Evolutionary conservation across 2,329 filamentous ascomycete genomes (phyloP).

Genomic region (Apiospora malaysiana): DNA sequence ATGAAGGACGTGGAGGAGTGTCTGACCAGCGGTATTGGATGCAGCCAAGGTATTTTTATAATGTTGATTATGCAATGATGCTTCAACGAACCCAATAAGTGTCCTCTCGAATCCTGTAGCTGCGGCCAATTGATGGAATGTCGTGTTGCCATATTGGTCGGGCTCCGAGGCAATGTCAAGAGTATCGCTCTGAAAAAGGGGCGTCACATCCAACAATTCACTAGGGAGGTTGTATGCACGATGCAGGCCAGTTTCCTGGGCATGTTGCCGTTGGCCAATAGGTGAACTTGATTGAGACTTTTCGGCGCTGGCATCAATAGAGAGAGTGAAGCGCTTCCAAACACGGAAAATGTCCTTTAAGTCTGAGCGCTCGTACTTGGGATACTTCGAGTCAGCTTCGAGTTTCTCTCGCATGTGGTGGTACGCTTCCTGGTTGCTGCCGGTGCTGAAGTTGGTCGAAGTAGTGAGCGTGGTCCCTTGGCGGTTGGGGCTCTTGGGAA

Average conservation of each 20-base stretch:
- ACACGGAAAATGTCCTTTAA: conserved; percentile 38
- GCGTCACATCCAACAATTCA: conserved; percentile 49
- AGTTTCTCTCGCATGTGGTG: conserved; percentile 21
- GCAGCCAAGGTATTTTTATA: conserved; percentile 35
- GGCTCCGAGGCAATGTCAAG: not conserved
- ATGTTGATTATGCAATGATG: conserved; percentile 27
- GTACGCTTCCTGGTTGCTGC: conserved; percentile 40
- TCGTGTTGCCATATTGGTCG: conserved; percentile 53
- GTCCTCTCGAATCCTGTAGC: conserved; percentile 25
- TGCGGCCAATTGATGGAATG: conserved; percentile 50
- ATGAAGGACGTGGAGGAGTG: conserved; percentile 42
- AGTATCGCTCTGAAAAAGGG: not conserved
- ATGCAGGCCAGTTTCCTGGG: not conserved
- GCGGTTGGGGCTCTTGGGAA: conserved; percentile 35
- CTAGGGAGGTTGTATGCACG: conserved; percentile 50
- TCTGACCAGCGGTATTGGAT: conserved; percentile 37
- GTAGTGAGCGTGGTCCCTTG: conserved; percentile 44
- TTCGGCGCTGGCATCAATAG: conserved; percentile 31
- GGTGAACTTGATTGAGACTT: conserved; percentile 26
- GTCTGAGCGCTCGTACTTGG: conserved; percentile 32
- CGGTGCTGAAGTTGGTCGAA: conserved; percentile 46
- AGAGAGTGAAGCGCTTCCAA: conserved; percentile 39
- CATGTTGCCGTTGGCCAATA: not conserved
- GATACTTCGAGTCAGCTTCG: not conserved
- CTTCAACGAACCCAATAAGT: conserved; percentile 32